Base-by-base conservation (phyloP, 768 basidiomycete genomes). In the Epithele typhae region DNA sequence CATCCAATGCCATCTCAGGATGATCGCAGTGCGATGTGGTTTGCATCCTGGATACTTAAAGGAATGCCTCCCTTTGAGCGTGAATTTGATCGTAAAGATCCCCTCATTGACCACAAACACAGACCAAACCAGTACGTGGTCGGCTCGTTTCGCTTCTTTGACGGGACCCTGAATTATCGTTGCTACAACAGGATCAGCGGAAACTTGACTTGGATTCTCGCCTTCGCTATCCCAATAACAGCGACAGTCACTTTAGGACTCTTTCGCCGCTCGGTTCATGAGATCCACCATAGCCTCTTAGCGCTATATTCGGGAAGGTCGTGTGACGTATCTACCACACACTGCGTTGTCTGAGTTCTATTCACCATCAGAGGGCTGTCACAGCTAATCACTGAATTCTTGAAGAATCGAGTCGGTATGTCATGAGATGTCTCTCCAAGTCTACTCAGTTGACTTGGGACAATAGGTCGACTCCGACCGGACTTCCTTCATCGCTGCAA, bases 401-500 rank as follows among this genome's bases (percentile, higher is more conserved):
- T 80, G 46, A 83, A 82, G 50, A 77, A 82, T 52, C 67, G 72
- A 59, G 70, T 84, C 33, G 83, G 83, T 80, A 53, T 64, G 53
- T 52, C 24, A 14, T n/a, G n/a, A n/a, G n/a, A n/a, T n/a, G n/a
- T n/a, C n/a, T n/a, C n/a, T n/a, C n/a, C n/a, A n/a, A n/a, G n/a
- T n/a, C n/a, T n/a, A n/a, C n/a, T n/a, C n/a, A n/a, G n/a, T n/a
- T n/a, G n/a, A n/a, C 27, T 7, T 30, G 7, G 27, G 27, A 7
- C 27, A 43, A 6, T 45, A 68, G 71, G 71, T 37, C 60, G 83
- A 19, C 62, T 86, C 15, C 72, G 84, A 11, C 84, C 84, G 0
- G 83, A 86, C 58, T 86, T 85, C 55, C 70, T 85, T 34, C 68
- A 74, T 10, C 74, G 82, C 25, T 86, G 84, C 54, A 71, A 74